Evolutionary conservation across 768 basidiomycete species (phyloP).

Genomic region (Collybia mongolica): DNA sequence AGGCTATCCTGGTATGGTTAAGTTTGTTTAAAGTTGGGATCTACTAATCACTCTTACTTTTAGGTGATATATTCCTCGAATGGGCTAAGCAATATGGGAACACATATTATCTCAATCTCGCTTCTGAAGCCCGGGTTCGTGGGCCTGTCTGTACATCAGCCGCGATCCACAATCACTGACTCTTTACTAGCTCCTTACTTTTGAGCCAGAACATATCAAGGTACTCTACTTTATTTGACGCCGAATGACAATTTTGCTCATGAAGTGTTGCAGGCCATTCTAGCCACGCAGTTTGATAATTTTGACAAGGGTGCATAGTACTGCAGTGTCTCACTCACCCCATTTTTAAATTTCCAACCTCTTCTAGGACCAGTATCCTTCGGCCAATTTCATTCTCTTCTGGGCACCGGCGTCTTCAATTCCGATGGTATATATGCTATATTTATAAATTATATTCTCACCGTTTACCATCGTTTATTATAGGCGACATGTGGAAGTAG

Average conservation of each 20-base stretch:
- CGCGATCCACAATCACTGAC: not conserved
- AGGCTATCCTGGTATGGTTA: slow-evolving; percentile 31
- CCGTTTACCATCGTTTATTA: not conserved
- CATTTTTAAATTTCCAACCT: not conserved
- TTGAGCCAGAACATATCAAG: slow-evolving; percentile 49
- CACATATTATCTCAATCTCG: slow-evolving; percentile 22
- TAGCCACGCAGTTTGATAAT: slow-evolving; percentile 45
- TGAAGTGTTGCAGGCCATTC: slow-evolving; percentile 27
- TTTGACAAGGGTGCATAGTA: slow-evolving; percentile 41
- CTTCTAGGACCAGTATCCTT: slow-evolving; percentile 22
- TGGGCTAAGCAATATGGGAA: slow-evolving; percentile 21
- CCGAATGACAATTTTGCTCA: not conserved
- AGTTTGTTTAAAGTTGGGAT: not conserved
- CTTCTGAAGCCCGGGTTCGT: slow-evolving; percentile 30
- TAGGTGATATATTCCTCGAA: slow-evolving; percentile 29
- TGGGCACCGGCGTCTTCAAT: slow-evolving; percentile 62
- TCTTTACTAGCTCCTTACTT: slow-evolving; percentile 33
- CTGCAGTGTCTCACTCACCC: not conserved
- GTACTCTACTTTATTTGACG: slow-evolving; percentile 10
- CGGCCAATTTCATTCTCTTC: slow-evolving; percentile 29
- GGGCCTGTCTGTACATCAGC: not conserved
- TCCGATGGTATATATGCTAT: slow-evolving; percentile 42
- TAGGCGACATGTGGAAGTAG: slow-evolving; percentile 74
- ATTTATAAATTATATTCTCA: not conserved
- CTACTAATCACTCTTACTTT: not conserved